Base-by-base conservation (phyloP, 495 filamentous ascomycete species). In the Aspergillus ellipticus region DNA sequence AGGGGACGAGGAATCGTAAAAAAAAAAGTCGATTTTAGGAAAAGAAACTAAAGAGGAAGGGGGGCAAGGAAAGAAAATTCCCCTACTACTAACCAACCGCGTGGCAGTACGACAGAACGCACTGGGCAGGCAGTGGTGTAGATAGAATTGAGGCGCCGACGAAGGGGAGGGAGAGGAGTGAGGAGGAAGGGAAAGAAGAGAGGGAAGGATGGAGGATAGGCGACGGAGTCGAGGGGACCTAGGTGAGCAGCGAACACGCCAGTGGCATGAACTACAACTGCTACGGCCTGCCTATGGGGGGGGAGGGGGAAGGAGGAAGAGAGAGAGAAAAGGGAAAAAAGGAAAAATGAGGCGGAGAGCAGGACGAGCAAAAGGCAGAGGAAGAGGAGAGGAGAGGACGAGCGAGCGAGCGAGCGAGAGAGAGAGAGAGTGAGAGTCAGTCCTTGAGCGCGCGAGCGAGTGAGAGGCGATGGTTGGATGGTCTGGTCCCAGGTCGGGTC, bases 41-140 rank as follows among this genome's bases (percentile, higher is more conserved):
- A 41, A 49, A 29, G 16, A 43, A 46, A 46, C 42, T 39, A 51
- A 51, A 29, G 24, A 26, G 42, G 51, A 54, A 49, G 42, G 19
- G 43, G 50, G 59, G 35, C 43, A 58, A 57, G 53, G 13, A 56
- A 54, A 48, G 60, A 51, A 49, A 63, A 59, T 51, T 57, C 59
- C 64, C 54, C 54, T 42, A 56, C 57, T 55, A 59, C 59, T 61
- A 28, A 60, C 59, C 67, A 65, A 66, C 60, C 64, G 68, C 64
- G 56, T 63, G 58, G 61, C 64, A 63, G 66, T 63, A 66, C 57
- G 59, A 55, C 43, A 41, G 48, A 62, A 55, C 56, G 59, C 61
- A 62, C 55, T 46, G 55, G 45, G 62, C 56, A 28, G 53, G 42
- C 56, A 58, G 58, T 51, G 49, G 24, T 11, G 42, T 42, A 48